Evolutionary conservation across 2,329 filamentous ascomycete genomes (phyloP).

Genomic region (Colletotrichum limetticola): DNA sequence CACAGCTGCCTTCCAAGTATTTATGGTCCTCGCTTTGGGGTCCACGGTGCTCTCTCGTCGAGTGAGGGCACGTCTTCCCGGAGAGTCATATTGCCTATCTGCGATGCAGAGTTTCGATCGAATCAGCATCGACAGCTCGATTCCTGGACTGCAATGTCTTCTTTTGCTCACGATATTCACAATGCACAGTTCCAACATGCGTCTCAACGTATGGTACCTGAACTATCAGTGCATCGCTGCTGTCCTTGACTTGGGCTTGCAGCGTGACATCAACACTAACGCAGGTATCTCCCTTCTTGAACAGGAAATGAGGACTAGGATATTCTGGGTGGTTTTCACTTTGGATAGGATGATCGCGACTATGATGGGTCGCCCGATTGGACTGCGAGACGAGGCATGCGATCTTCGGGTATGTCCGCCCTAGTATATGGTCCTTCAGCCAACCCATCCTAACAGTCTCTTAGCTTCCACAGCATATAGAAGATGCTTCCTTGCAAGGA

Average conservation of each 20-base stretch:
- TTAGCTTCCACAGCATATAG: slow-evolving; percentile 44
- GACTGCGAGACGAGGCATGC: slow-evolving; percentile 64
- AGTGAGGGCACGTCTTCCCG: slow-evolving; percentile 54
- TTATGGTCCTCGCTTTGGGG: slow-evolving; percentile 64
- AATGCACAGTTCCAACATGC: slow-evolving; percentile 59
- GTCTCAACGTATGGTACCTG: slow-evolving; percentile 63
- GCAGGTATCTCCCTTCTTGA: slow-evolving; percentile 57
- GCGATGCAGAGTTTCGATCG: slow-evolving; percentile 59
- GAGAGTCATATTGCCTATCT: slow-evolving; percentile 59
- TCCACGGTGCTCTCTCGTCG: slow-evolving; percentile 56
- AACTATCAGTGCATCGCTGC: slow-evolving; percentile 66
- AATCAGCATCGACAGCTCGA: slow-evolving; percentile 58
- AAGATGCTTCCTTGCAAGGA: slow-evolving; percentile 36
- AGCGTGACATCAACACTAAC: slow-evolving; percentile 56
- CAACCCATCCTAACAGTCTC: slow-evolving; percentile 32
- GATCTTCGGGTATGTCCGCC: slow-evolving; percentile 56
- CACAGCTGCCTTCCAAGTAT: slow-evolving; percentile 56
- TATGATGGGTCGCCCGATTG: slow-evolving; percentile 67
- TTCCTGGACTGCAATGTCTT: slow-evolving; percentile 61
- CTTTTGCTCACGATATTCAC: slow-evolving; percentile 59
- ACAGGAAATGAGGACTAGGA: slow-evolving; percentile 64
- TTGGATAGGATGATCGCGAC: slow-evolving; percentile 63
- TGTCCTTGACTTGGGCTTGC: slow-evolving; percentile 61
- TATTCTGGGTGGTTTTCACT: slow-evolving; percentile 65
- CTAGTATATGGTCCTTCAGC: too few species aligned